phyloP scores from a whole-genome alignment of 2,329 filamentous ascomycete genomes.

The Chaetomiaceae sp. region DNA sequence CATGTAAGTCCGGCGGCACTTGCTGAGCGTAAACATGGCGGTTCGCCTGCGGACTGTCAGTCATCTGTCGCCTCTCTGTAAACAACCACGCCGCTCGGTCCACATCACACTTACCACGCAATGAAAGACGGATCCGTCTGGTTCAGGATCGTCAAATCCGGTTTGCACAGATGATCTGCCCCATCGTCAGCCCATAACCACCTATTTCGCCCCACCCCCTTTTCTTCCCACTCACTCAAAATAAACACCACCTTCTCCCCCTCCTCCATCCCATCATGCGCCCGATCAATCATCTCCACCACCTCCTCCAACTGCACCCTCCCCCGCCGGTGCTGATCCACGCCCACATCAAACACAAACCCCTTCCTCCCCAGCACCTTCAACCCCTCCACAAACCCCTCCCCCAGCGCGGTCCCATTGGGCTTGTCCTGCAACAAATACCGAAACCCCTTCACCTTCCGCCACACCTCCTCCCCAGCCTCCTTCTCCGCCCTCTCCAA shows the following conservation, averaged over 20 bases:
- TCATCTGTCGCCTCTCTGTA: not conserved
- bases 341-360: slow-evolving; percentile 73
- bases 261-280: slow-evolving; percentile 55
- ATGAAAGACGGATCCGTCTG: slow-evolving; percentile 53
- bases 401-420: slow-evolving; percentile 55
- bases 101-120: slow-evolving; percentile 46
- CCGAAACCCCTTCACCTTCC: slow-evolving; percentile 68
- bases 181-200: not conserved
- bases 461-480: slow-evolving; percentile 57
- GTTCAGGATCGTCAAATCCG: slow-evolving; percentile 62
- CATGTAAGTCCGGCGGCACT: slow-evolving; percentile 66
- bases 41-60: slow-evolving; percentile 33
- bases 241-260: slow-evolving; percentile 60
- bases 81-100: not conserved
- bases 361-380: slow-evolving; percentile 58
- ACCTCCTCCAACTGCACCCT: slow-evolving; percentile 66
- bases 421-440: slow-evolving; percentile 78
- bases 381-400: slow-evolving; percentile 59
- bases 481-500: slow-evolving; percentile 52
- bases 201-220: too few relatives aligned
- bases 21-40: slow-evolving; percentile 61
- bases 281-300: slow-evolving; percentile 61
- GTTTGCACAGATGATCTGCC: slow-evolving; percentile 84
- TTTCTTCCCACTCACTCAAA: slow-evolving; percentile 65
- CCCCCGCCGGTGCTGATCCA: slow-evolving; percentile 74